phyloP scores from a whole-genome alignment of 495 filamentous ascomycete species.

The Aspergillus nidulans region DNA sequence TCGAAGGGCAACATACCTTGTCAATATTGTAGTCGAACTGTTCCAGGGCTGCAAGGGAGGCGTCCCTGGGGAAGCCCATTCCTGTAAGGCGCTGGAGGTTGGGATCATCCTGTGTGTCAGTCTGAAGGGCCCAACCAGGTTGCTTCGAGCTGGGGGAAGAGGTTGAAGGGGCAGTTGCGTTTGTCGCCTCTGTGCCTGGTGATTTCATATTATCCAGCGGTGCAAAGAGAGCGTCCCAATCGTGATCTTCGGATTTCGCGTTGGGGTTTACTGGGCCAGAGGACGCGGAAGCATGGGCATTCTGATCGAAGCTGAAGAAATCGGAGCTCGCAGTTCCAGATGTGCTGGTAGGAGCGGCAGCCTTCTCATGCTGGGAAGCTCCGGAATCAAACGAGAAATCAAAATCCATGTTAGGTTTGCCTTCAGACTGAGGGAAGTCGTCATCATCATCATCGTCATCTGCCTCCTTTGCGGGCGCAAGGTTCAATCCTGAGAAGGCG shows the following conservation, averaged over 20 bases:
- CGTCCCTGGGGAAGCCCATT: conserved; percentile 82
- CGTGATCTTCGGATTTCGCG: conserved; percentile 48
- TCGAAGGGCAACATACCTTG: conserved; percentile 61
- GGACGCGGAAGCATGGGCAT: conserved; percentile 44
- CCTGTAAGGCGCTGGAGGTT: conserved; percentile 84
- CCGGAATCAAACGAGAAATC: conserved; percentile 60
- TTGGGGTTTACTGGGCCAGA: conserved; percentile 26
- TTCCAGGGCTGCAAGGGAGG: conserved; percentile 81
- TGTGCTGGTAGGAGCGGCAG: conserved; percentile 18
- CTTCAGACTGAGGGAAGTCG: conserved; percentile 30
- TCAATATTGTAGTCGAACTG: conserved; percentile 94
- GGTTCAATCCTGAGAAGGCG: conserved; percentile 77
- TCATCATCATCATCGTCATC: conserved; percentile 68
- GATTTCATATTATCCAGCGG: conserved; percentile 59
- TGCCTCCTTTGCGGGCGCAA: conserved; percentile 61
- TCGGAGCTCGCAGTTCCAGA: conserved; percentile 26
- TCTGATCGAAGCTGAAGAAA: conserved; percentile 46
- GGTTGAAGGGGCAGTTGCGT: conserved; percentile 14
- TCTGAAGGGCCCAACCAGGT: conserved; percentile 65
- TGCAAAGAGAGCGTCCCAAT: conserved; percentile 95
- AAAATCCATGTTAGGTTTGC: conserved; percentile 59
- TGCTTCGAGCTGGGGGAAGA: conserved; percentile 30
- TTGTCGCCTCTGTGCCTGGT: conserved; percentile 22
- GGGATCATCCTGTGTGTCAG: conserved; percentile 80
- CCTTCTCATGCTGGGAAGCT: conserved; percentile 24